Base-by-base conservation (phyloP, 306 rosid species). In the Rosa multiflora region DNA sequence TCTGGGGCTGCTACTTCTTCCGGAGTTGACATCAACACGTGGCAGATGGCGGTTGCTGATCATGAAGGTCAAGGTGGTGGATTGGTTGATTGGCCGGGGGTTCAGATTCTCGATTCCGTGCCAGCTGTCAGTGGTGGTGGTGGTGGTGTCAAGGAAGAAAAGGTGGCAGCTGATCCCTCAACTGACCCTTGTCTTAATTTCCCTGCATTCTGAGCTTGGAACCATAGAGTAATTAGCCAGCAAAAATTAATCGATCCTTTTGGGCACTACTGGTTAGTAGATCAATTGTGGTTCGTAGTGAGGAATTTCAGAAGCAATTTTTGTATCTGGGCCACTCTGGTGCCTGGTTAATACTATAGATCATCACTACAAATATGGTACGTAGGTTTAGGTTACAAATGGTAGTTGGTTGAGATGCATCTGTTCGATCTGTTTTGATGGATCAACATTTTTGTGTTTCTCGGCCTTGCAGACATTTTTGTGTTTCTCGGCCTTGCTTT, bases 61-160 rank as follows among this genome's bases (percentile, higher is more conserved):
- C 47, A 32, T 35, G 47, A 7, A 66, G 18, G 20, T 4, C 67
- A 76, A 2, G 80, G 29, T 55, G 62, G 49, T 5, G 83, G 89
- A 63, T 37, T 74, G 63, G 74, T 66, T 82, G 72, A 66, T 6
- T 85, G 84, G 84, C 86, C 91, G 7, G 88, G 83, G 79, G 83
- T 83, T 55, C 78, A 86, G 8, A 80, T 76, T 80, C 85, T 88
- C 70, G 78, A 62, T 62, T 62, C 40, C 6, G 5, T 26, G 67
- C 67, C 67, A 62, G 40, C 40, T 62, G 40, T 62, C 46, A 17
- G 15, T 4, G 17, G 46, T 14, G 67, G 67, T 21, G 35, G 26
- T 11, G 26, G n/a, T n/a, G n/a, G n/a, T n/a, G n/a, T 17, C 58
- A 55, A 55, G 23, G 61, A 55, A 55, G 10, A 20, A 55, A 55